phyloP scores from a whole-genome alignment of 352 stramenopile species.

The Pythium phragmitis region DNA sequence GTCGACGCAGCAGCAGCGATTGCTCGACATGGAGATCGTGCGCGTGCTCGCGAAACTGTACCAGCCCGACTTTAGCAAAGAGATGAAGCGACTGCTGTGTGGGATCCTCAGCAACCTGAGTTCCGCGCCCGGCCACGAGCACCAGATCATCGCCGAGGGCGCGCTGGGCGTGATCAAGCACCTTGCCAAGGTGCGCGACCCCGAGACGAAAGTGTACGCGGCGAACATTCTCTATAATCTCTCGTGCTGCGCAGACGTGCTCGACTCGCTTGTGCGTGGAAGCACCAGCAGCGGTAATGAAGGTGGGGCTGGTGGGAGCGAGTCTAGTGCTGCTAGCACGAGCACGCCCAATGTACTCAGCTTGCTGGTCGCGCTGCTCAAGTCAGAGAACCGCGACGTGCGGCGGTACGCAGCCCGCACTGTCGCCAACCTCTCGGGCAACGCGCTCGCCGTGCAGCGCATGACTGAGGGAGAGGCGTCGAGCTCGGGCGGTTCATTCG shows the following conservation, averaged over 20 bases:
- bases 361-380: conserved; percentile 64
- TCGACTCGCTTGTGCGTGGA: conserved; percentile 56
- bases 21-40: conserved; percentile 84
- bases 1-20: conserved; percentile 37
- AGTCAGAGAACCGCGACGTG: conserved; percentile 64
- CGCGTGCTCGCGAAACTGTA: conserved; percentile 77
- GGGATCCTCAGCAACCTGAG: conserved; percentile 78
- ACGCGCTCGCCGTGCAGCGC: conserved; percentile 45
- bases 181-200: conserved; percentile 70
- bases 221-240: conserved; percentile 86
- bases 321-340: not conserved
- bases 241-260: conserved; percentile 46
- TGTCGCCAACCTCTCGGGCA: conserved; percentile 64
- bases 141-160: conserved; percentile 44
- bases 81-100: conserved; percentile 77
- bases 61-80: conserved; percentile 62
- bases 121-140: conserved; percentile 18
- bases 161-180: conserved; percentile 62
- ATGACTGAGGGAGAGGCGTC: conserved; percentile 43
- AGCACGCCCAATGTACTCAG: conserved; percentile 46
- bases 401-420: conserved; percentile 62
- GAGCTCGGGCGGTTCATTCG: conserved; percentile 27
- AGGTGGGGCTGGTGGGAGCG: conserved; percentile 7
- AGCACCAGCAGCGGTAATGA: conserved; percentile 11
- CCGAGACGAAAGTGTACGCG: conserved; percentile 82